phyloP scores from a whole-genome alignment of 306 rosid species.

The Aeschynomene evenia region DNA sequence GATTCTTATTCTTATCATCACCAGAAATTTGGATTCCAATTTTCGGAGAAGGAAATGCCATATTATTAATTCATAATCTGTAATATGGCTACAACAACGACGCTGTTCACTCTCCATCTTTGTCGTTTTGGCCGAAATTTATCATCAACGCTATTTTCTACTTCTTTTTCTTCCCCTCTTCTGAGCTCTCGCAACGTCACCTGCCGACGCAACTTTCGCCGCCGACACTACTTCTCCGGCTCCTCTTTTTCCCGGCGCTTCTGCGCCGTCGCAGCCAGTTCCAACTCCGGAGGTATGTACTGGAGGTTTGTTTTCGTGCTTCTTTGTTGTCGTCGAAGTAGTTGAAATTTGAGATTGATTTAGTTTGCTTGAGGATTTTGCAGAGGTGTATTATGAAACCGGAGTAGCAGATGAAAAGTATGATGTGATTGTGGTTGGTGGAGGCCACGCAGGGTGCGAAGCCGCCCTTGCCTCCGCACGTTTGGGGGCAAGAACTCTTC shows the following conservation, averaged over 20 bases:
- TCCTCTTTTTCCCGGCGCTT: conserved; percentile 44
- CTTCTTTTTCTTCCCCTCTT: conserved; percentile 5
- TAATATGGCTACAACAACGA: conserved; percentile 54
- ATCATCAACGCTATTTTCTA: conserved; percentile 29
- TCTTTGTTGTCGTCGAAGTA: background rate
- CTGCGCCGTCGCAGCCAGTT: conserved; percentile 35
- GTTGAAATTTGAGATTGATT: background rate
- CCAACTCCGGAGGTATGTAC: conserved; percentile 47
- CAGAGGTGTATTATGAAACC: conserved; percentile 39
- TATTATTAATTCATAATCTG: too few relatives aligned
- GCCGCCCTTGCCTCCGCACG: conserved; percentile 85
- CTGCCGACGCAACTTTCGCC: conserved; percentile 43
- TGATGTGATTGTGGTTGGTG: conserved; percentile 97
- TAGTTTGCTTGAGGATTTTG: conserved; percentile 12
- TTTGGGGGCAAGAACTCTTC: conserved; percentile 89
- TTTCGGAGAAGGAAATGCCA: conserved; percentile 6
- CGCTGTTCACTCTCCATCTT: conserved; percentile 50
- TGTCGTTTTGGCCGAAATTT: conserved; percentile 55
- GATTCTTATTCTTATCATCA: background rate
- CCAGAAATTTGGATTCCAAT: background rate
- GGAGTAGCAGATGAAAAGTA: conserved; percentile 59
- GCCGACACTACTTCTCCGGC: conserved; percentile 29
- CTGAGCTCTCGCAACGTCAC: conserved; percentile 36
- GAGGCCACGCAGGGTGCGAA: conserved; percentile 99
- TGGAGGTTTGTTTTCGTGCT: background rate